Base-by-base conservation (phyloP, 2,329 filamentous ascomycete species). In the Trichophyton benhamiae region DNA sequence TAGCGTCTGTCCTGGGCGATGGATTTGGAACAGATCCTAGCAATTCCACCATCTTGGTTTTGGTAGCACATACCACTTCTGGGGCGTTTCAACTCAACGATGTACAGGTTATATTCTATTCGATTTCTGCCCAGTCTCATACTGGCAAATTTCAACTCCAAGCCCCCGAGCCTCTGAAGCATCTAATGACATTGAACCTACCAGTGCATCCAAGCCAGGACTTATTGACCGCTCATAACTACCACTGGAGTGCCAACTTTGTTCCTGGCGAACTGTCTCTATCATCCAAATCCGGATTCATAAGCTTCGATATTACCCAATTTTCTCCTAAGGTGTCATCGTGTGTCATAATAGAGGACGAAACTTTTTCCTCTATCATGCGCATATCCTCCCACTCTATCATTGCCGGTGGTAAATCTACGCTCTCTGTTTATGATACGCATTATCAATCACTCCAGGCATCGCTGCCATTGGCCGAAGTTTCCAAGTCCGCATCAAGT, bases 381-480 rank as follows among this genome's bases (percentile, higher is more conserved):
- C 75, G 75, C 33, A 69, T 77, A 48, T 76, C 76, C 4, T 69
- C 74, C 4, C 72, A 74, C 53, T 72, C 72, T 13, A 71, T 78
- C 11, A 75, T 78, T 59, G 75, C 69, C 7, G 74, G 74, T 7
- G 72, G 71, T 25, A 67, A 74, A 44, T 75, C 75, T 15, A 67
- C 73, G n/a, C 67, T 79, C 25, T 75, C 73, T 1, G 65, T 79
- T 5, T 77, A 78, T 60, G 76, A 79, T 65, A 74, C 76, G n/a
- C 74, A 76, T 57, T 79, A 77, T 64, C 72, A 74, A 63, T 77
- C 77, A 1, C 68, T 78, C 13, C 77, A 78, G 64, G 73, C 75
- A 59, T 74, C 72, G 60, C 72, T 77, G 59, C 63, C 72, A 13
- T 62, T 72, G 11, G 58, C 66, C n/a, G 67, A 73, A 62, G 61